Evolutionary conservation across 2,329 filamentous ascomycete genomes (phyloP).

Genomic region (Xylariaceae sp.): DNA sequence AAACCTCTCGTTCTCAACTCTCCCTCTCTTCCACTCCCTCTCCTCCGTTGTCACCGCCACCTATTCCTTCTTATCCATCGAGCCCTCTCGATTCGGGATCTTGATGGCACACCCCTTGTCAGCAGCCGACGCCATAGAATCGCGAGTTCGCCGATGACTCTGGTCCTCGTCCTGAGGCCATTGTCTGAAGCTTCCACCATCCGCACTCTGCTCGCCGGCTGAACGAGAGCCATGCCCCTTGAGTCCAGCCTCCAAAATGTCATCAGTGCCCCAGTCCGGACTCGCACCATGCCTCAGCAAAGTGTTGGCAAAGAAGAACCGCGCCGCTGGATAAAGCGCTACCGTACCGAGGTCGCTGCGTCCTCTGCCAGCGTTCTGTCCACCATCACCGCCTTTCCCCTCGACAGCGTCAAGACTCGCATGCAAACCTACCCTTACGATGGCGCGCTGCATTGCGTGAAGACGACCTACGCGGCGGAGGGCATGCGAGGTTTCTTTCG

Average conservation of each 20-base stretch:
- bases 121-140: slow-evolving; percentile 42
- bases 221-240: slow-evolving; percentile 34
- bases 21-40: neutral
- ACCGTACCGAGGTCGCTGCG: slow-evolving; percentile 75
- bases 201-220: slow-evolving; percentile 36
- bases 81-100: slow-evolving; percentile 31
- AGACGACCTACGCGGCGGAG: slow-evolving; percentile 69
- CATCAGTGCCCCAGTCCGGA: slow-evolving; percentile 40
- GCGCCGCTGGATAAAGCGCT: slow-evolving; percentile 61
- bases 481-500: slow-evolving; percentile 73
- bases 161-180: slow-evolving; percentile 47
- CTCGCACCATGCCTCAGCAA: slow-evolving; percentile 41
- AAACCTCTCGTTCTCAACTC: slow-evolving; percentile 9
- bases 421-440: slow-evolving; percentile 82
- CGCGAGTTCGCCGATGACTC: slow-evolving; percentile 58
- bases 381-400: slow-evolving; percentile 74
- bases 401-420: slow-evolving; percentile 85
- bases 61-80: slow-evolving; percentile 17
- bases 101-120: slow-evolving; percentile 52
- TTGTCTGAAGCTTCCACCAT: slow-evolving; percentile 39
- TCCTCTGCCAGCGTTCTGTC: slow-evolving; percentile 72
- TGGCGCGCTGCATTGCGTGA: slow-evolving; percentile 68
- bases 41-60: no score
- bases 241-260: slow-evolving; percentile 38
- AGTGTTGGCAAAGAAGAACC: slow-evolving; percentile 30